Evolutionary conservation across 2,329 filamentous ascomycete species (phyloP), one percentile per base, ranked within the genome.

Genomic region (Penicillium sp.): DNA sequence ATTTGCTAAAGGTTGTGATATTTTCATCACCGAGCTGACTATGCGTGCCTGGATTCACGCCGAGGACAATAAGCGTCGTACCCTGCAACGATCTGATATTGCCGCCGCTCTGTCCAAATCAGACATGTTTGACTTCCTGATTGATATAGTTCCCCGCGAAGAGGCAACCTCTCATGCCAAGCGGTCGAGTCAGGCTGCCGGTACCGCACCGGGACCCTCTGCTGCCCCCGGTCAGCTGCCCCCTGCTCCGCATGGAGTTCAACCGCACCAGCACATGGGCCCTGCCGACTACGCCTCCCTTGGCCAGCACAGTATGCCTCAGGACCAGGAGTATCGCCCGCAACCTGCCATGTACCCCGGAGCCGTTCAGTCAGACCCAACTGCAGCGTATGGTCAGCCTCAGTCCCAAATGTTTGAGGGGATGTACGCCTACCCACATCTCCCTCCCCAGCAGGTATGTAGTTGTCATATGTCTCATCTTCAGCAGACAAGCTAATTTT

Each of bases 31-130:
- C 1, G 94, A 99, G 76, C 82, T 99, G 59, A 99, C 94, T 8
- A 99, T 99, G 94, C 90, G 94, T 62, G 94, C 94, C 45, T 99
- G 94, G 94, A 99, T 99, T 62, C 94, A 99, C 69, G 94, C 94
- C 16, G 94, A 99, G 72, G 94, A 99, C 77, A 99, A 99, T 79
- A 99, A 99, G 81, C 86, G 94, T 31, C 87, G 94, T 42, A 99
- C 94, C 1, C 81, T 99, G 39, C 94, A 99, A 76, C 86, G 94
- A 49, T 96, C 91, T 55, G 94, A 99, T 70, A 99, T 99, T 72
- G 94, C 94, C 22, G 95, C 92, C 11, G 94, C 94, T 14, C 82
- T 99, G 24, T 89, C 91, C 58, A 99, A 99, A 78, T 97, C 92
- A 22, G 94, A 99, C 78, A 99, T 99, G 94, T 99, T 99, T 74